phyloP scores from a whole-genome alignment of 148 eudicot species.

The Fagopyrum homotropicum region DNA sequence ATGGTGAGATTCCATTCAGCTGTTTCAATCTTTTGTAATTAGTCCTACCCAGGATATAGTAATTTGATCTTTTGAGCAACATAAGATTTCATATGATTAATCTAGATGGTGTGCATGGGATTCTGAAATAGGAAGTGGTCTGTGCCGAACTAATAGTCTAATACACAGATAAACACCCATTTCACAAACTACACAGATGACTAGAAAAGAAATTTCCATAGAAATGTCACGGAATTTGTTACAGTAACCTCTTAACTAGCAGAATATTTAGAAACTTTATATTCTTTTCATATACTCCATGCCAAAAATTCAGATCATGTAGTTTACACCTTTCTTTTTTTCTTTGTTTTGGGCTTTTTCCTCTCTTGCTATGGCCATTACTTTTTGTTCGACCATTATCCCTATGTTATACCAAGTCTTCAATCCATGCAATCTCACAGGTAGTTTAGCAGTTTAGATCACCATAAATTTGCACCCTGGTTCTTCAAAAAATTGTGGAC shows the following conservation, averaged over 20 bases:
- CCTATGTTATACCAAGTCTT: background rate
- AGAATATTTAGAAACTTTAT: background rate
- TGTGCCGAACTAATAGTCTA: background rate
- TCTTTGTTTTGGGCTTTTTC: background rate
- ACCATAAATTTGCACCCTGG: background rate
- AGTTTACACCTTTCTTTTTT: background rate
- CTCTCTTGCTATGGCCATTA: background rate
- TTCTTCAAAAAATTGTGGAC: background rate
- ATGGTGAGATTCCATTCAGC: background rate
- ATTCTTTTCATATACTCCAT: background rate
- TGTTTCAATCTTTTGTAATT: background rate
- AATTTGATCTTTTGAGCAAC: background rate
- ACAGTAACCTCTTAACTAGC: background rate
- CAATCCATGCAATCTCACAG: background rate
- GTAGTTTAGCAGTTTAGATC: conserved; percentile 1
- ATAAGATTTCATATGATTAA: background rate
- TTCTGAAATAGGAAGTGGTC: background rate
- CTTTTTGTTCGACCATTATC: background rate
- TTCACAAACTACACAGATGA: background rate
- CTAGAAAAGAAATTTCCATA: background rate
- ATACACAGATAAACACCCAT: background rate
- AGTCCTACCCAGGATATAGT: background rate
- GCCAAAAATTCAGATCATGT: background rate
- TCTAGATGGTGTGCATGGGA: background rate
- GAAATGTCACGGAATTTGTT: background rate